phyloP scores from a whole-genome alignment of 306 rosid genomes.

The Prunus padus region DNA sequence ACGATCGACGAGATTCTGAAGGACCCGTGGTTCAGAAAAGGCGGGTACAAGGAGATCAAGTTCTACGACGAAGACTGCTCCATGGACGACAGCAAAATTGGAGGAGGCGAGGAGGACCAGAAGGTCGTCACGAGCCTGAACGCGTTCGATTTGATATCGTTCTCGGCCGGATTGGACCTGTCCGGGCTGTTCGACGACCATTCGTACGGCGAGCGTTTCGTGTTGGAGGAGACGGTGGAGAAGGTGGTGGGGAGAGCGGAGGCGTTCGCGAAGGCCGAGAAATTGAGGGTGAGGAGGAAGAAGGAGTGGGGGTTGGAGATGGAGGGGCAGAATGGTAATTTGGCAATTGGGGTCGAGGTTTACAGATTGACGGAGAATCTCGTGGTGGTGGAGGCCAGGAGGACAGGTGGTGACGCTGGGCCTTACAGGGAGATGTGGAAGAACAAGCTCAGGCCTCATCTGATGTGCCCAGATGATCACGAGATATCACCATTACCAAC shows the following conservation, averaged over 20 bases:
- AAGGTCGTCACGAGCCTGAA: constrained; percentile 36
- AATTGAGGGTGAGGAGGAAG: constrained; percentile 42
- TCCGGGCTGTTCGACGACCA: constrained; percentile 44
- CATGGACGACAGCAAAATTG: constrained; percentile 1
- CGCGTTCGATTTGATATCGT: constrained; percentile 66
- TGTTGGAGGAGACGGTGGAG: constrained; percentile 38
- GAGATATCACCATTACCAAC: not conserved
- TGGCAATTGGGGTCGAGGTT: constrained; percentile 35
- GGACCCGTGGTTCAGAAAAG: constrained; percentile 68
- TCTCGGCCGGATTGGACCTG: constrained; percentile 58
- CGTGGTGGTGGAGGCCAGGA: constrained; percentile 60
- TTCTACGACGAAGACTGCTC: constrained; percentile 33
- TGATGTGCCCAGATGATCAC: not conserved
- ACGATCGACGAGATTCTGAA: constrained; percentile 48
- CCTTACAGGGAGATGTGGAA: constrained; percentile 41
- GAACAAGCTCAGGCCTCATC: constrained; percentile 38
- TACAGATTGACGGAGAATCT: constrained; percentile 43
- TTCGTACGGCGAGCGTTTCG: constrained; percentile 31
- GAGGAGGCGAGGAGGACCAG: constrained; percentile 15
- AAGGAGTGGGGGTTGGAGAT: constrained; percentile 49
- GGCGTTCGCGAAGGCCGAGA: constrained; percentile 38
- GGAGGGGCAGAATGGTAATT: constrained; percentile 39
- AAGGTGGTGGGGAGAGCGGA: constrained; percentile 35
- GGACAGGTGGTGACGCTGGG: constrained; percentile 32
- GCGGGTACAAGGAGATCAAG: constrained; percentile 36